phyloP scores from a whole-genome alignment of 306 rosid species.

The Acacia melanoxylon region DNA sequence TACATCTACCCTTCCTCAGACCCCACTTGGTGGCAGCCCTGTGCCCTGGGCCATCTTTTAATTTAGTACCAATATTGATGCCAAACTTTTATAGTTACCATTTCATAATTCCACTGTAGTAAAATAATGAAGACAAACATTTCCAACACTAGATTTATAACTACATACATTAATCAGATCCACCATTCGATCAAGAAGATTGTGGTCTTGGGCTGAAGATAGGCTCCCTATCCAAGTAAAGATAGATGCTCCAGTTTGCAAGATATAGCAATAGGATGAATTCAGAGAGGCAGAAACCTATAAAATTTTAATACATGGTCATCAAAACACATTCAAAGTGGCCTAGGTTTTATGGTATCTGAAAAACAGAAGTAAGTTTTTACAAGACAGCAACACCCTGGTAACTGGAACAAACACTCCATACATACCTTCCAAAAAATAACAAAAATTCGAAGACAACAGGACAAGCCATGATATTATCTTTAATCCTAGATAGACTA shows the following conservation, averaged over 20 bases:
- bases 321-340: conserved; percentile 19
- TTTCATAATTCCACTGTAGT: conserved; percentile 12
- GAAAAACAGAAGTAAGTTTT: neutral
- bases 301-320: conserved; percentile 31
- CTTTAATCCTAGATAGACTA: neutral
- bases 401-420: neutral
- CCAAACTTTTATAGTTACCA: conserved; percentile 3
- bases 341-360: neutral
- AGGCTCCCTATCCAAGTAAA: conserved; percentile 92
- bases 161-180: conserved; percentile 68
- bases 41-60: neutral
- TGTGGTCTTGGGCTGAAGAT: conserved; percentile 79
- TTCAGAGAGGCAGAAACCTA: conserved; percentile 85
- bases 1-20: too few relatives aligned
- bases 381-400: neutral
- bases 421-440: neutral
- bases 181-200: conserved; percentile 85
- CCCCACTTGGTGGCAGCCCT: too few relatives aligned
- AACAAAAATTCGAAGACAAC: neutral
- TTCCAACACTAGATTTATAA: conserved; percentile 18
- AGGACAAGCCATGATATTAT: neutral
- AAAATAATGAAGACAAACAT: neutral
- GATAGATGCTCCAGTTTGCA: conserved; percentile 60
- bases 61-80: neutral
- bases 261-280: conserved; percentile 89